Percentiles rank a stretch among this genome's conserved stretches.
Conservation (phyloP, 1,284 basidiomycete species). For the Phylloboletellus chloephorus region DNA sequence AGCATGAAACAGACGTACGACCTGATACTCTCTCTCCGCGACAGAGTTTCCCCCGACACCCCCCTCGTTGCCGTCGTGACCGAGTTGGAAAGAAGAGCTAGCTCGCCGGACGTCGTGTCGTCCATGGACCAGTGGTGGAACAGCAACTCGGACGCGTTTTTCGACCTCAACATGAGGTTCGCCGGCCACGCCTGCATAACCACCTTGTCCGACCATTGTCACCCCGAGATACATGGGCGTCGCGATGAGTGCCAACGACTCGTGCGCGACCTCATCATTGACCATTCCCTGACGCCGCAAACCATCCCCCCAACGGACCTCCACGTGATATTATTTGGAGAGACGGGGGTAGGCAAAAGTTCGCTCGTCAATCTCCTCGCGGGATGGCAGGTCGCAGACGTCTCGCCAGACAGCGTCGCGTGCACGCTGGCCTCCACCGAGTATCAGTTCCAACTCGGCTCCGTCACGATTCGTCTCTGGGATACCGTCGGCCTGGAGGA, state of each 20-base stretch:
- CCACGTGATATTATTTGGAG: conserved; percentile 26
- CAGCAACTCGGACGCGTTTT: conserved; percentile 12
- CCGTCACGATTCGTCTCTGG: conserved; percentile 21
- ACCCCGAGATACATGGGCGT: conserved; percentile 17
- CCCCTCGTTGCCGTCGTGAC: conserved; percentile 22
- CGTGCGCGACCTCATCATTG: conserved; percentile 21
- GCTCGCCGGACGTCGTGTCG: conserved; percentile 4
- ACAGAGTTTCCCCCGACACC: conserved; percentile 16
- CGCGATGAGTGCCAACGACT: conserved; percentile 22
- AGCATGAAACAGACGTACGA: conserved; percentile 24
- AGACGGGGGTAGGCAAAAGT: conserved; percentile 28
- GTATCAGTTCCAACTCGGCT: conserved; percentile 21
- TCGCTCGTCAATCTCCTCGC: conserved; percentile 29
- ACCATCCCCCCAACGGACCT: conserved; percentile 18
- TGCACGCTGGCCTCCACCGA: conserved; percentile 23
- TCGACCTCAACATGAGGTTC: conserved; percentile 15
- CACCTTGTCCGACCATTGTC: conserved; percentile 15
- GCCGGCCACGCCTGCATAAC: conserved; percentile 21
- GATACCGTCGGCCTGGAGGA: conserved; percentile 35
- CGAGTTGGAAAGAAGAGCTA: conserved; percentile 19
- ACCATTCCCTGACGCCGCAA: conserved; percentile 22
- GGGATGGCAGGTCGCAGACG: conserved; percentile 22
- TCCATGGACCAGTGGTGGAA: conserved; percentile 25
- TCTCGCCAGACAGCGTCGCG: conserved; percentile 23
- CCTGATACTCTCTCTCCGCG: conserved; percentile 12